phyloP scores from a whole-genome alignment of 2,329 filamentous ascomycete genomes.

The Clarireedia hainanense region DNA sequence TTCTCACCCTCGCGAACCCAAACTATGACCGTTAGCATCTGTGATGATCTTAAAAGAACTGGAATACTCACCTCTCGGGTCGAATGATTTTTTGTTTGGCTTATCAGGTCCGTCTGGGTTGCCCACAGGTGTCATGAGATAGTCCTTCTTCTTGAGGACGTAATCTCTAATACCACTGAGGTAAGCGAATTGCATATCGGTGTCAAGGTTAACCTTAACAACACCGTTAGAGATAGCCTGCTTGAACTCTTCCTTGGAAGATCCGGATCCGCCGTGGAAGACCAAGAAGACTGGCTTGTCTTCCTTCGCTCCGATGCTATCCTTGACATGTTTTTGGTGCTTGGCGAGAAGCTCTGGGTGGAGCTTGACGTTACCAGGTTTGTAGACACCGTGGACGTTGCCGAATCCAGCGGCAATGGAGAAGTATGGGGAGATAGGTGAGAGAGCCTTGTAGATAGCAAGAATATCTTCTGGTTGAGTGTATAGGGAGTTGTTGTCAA shows the following conservation, averaged over 20 bases:
- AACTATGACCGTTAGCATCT: conserved; percentile 37
- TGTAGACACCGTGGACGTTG: conserved; percentile 99
- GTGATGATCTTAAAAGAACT: background rate
- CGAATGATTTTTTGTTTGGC: conserved; percentile 97
- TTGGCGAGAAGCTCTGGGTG: conserved; percentile 93
- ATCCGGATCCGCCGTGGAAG: conserved; percentile 97
- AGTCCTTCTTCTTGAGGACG: conserved; percentile 90
- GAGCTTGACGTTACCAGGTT: conserved; percentile 93
- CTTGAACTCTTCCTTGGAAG: conserved; percentile 80
- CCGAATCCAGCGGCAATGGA: conserved; percentile 97
- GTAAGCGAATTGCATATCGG: conserved; percentile 95
- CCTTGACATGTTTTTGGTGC: conserved; percentile 88
- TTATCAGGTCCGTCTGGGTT: conserved; percentile 95
- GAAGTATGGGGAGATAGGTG: conserved; percentile 88
- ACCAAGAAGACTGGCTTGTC: conserved; percentile 98
- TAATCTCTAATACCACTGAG: conserved; percentile 89
- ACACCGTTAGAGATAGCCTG: conserved; percentile 89
- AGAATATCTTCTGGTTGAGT: conserved; percentile 96
- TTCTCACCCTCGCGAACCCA: conserved; percentile 98
- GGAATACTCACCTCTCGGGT: conserved; percentile 30
- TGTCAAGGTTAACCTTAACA: conserved; percentile 99
- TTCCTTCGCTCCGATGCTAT: conserved; percentile 62
- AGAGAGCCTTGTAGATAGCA: conserved; percentile 80
- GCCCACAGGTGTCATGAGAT: conserved; percentile 77
- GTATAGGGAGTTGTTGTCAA: conserved; percentile 96